Evolutionary conservation across 768 basidiomycete species (phyloP).

Genomic region (Saitozyma sp.): DNA sequence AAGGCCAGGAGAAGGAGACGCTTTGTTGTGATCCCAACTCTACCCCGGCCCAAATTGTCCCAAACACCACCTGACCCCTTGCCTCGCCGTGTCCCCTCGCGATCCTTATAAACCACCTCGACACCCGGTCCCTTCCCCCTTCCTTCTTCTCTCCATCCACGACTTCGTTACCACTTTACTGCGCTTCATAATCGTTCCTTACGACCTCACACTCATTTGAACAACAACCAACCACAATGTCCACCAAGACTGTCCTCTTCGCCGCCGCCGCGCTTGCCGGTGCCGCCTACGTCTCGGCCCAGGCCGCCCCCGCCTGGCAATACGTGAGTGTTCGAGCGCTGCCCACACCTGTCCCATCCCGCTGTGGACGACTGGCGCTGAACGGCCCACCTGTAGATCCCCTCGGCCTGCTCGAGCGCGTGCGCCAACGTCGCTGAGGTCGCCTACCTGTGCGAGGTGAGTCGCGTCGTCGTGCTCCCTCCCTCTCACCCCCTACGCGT

Average conservation of each 20-base stretch:
- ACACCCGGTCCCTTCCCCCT: too few species aligned
- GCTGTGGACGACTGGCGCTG: background rate
- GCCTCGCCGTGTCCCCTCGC: too few species aligned
- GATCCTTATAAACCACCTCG: too few species aligned
- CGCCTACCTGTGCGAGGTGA: conserved; percentile 44
- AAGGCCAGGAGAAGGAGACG: too few species aligned
- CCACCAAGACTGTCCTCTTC: conserved; percentile 31
- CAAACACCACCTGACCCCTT: too few species aligned
- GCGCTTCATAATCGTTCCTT: background rate
- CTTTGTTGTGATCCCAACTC: too few species aligned
- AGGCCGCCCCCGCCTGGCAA: conserved; percentile 40
- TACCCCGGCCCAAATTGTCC: too few species aligned
- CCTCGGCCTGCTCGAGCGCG: conserved; percentile 36
- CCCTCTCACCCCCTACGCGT: background rate
- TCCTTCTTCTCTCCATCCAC: background rate
- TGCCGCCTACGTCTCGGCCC: conserved; percentile 34
- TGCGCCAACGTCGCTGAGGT: conserved; percentile 41
- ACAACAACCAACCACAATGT: conserved; percentile 22
- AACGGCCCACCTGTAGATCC: conserved; percentile 29
- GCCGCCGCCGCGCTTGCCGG: conserved; percentile 30
- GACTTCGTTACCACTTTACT: background rate
- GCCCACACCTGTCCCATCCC: background rate
- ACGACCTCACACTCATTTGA: conserved; percentile 6
- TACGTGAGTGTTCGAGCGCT: conserved; percentile 23
- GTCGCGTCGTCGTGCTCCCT: conserved; percentile 1